These are phyloP conservation scores for Bifiguratus adelaidae DNA, from an alignment of 192 early-diverging fungal species.

Conservation along the genomic window DNA sequence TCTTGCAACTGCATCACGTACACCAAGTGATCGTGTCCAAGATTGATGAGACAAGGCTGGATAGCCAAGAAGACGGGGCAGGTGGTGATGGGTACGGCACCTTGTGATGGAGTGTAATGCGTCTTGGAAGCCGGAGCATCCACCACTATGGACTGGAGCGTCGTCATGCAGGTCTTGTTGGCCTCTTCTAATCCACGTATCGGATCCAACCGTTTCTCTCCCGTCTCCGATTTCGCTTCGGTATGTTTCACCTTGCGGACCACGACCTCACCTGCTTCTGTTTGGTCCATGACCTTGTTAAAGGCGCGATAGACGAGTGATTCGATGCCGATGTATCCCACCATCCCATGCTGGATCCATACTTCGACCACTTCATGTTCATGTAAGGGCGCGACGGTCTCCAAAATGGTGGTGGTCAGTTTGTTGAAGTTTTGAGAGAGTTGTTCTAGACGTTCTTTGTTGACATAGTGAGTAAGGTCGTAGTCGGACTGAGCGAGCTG, in stretches of 20 bases:
- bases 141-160: no score
- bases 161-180: no score
- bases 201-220: no score
- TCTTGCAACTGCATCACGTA: constrained; percentile 36
- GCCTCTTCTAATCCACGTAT: constrained; percentile 18
- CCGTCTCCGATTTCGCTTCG: constrained; percentile 5
- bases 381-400: constrained; percentile 45
- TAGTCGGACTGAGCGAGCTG: constrained; percentile 37
- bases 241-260: constrained; percentile 27
- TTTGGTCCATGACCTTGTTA: constrained; percentile 45
- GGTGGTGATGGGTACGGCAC: constrained; percentile 22
- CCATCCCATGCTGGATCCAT: constrained; percentile 44
- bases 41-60: constrained; percentile 33
- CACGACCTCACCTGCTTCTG: constrained; percentile 43
- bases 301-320: constrained; percentile 39
- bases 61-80: constrained; percentile 53
- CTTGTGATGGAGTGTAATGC: constrained; percentile 4
- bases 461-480: no score
- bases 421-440: no score
- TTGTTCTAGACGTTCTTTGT: no score
- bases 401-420: constrained; percentile 36
- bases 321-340: constrained; percentile 42
- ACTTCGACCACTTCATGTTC: constrained; percentile 50
- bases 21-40: constrained; percentile 13
- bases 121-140: no score